phyloP scores from a whole-genome alignment of 257 asterid genomes.

The Thymus quinquecostatus region DNA sequence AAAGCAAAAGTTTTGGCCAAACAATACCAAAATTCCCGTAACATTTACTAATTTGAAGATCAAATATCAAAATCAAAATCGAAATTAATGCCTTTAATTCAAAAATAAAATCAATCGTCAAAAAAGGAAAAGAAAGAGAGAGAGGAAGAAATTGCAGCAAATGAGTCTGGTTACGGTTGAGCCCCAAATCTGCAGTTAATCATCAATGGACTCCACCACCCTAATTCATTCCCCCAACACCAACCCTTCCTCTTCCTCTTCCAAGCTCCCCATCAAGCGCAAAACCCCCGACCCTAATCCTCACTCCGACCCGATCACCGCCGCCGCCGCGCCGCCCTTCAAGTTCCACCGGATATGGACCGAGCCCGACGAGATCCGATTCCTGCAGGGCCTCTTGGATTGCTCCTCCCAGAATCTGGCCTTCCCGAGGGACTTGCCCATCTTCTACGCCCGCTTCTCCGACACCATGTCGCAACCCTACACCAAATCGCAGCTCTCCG shows the following conservation, averaged over 20 bases:
- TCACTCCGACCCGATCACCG: constrained; percentile 27
- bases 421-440: constrained; percentile 71
- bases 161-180: constrained; percentile 14
- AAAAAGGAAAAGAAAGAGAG: not conserved
- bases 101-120: not conserved
- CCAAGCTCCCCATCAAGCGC: constrained; percentile 89
- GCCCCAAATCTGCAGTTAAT: constrained; percentile 31
- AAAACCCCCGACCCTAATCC: constrained; percentile 55
- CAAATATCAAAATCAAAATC: not conserved
- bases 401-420: constrained; percentile 50
- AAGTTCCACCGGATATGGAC: constrained; percentile 90
- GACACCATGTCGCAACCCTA: constrained; percentile 79
- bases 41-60: no score
- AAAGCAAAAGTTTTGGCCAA: no score
- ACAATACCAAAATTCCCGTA: no score
- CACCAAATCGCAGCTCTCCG: constrained; percentile 80
- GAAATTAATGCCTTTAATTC: not conserved
- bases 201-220: constrained; percentile 71
- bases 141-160: constrained; percentile 10
- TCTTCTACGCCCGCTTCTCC: constrained; percentile 72
- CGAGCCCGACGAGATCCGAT: constrained; percentile 88
- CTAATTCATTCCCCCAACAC: constrained; percentile 35
- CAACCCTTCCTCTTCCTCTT: constrained; percentile 42
- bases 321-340: constrained; percentile 50
- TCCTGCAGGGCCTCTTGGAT: constrained; percentile 64